Base-by-base conservation (phyloP, 2,329 filamentous ascomycete genomes). In the Ophiostoma novo-ulmi region DNA sequence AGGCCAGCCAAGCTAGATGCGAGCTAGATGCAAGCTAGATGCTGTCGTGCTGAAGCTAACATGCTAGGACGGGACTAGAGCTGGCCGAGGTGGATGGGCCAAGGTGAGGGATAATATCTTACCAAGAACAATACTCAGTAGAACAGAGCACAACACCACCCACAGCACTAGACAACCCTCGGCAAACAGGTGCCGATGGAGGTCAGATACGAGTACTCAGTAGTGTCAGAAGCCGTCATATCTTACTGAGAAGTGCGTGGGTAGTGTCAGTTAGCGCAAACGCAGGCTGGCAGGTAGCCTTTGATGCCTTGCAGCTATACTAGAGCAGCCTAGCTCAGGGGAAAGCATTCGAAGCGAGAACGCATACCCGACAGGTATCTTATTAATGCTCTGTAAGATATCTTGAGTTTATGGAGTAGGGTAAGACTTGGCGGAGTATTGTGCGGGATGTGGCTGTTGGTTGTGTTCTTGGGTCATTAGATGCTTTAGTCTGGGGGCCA, bases 311-410 rank as follows among this genome's bases (percentile, higher is more conserved):
- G 48, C 48, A 26, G 52, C 20, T 22, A 20, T 55, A n/a, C 48
- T 22, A 55, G 48, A 55, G n/a, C 52, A 22, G 52, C 52, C 44
- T 58, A 58, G 52, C 52, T 58, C 52, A 58, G 52, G 52, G 52
- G 52, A 4, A 58, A 31, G 52, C 52, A 14, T 26, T 26, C 10
- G 8, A 26, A 26, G 52, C 52, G 22, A 58, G 20, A 17, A 48
- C 13, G 44, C 14, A 17, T n/a, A 17, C 44, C 39, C 44, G 44
- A 48, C 2, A 4, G 31, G 31, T 31, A 31, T 31, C 26, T 31
- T 31, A 31, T 31, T 31, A 31, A 3, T 31, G 3, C 31, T 31
- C 39, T 44, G 39, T 11, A 14, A 3, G 10, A 44, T 11, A 10
- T 26, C 26, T 26, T 48, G 13, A 48, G 44, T 39, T 39, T 39